A percentile compares a stretch with the other conserved stretches of the same genome.
These are phyloP conservation scores for Sclerotinia borealis DNA, from an alignment of 2,329 filamentous ascomycete genomes.

Conservation along the genomic window DNA sequence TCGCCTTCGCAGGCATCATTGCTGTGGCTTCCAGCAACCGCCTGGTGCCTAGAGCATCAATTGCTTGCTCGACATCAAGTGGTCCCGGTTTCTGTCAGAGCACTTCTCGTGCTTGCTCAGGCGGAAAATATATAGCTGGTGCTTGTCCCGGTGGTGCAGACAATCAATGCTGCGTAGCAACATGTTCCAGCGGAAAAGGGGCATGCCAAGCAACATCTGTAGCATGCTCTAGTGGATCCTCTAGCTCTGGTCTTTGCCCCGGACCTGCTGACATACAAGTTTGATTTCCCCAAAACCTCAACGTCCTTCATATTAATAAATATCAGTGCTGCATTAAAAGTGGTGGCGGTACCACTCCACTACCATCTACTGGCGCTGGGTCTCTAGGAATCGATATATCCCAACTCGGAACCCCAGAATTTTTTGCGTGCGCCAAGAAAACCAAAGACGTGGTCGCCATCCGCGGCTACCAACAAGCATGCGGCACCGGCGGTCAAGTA, in stretches of 20 bases:
- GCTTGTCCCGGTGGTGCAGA: constrained; percentile 18
- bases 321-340: constrained; percentile 19
- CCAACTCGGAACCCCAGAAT: constrained; percentile 4
- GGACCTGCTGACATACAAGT: constrained; percentile 18
- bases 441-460: constrained; percentile 18
- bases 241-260: constrained; percentile 16
- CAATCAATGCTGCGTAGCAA: constrained; percentile 21
- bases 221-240: constrained; percentile 16
- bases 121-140: constrained; percentile 11
- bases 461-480: constrained; percentile 20
- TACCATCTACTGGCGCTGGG: constrained; percentile 1
- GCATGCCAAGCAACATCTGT: constrained; percentile 16
- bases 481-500: constrained; percentile 20
- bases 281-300: background rate
- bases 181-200: constrained; percentile 16
- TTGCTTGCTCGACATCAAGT: constrained; percentile 14
- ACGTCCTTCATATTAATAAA: background rate
- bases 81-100: constrained; percentile 17
- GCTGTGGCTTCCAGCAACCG: background rate
- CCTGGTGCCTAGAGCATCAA: constrained; percentile 11
- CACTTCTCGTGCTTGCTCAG: constrained; percentile 15
- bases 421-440: constrained; percentile 19
- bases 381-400: constrained; percentile 19
- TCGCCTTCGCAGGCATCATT: background rate
- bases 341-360: background rate